Percentiles rank a stretch among this genome's conserved stretches.
phyloP scores from a whole-genome alignment of 306 rosid genomes.

The Sicyos edulis region DNA sequence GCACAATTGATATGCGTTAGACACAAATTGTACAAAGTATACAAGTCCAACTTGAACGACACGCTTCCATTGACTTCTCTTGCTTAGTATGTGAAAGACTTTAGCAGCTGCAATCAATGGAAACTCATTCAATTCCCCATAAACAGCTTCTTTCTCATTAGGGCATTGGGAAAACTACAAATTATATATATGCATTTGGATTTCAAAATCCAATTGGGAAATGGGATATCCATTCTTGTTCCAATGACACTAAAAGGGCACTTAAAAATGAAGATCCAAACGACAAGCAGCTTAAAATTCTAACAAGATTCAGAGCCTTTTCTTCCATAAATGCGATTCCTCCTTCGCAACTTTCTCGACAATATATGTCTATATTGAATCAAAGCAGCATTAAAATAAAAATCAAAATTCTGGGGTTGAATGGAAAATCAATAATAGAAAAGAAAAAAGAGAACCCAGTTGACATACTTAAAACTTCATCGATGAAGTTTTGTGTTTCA shows the following conservation, averaged over 20 bases:
- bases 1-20: too few relatives aligned
- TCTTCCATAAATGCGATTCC: conserved; percentile 77
- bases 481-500: conserved; percentile 13
- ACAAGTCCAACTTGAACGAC: conserved; percentile 56
- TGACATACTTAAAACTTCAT: conserved; percentile 15
- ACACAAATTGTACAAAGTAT: too few relatives aligned
- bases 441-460: conserved; percentile 36
- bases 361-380: conserved; percentile 47
- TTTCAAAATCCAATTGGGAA: too few relatives aligned
- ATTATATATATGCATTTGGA: too few relatives aligned
- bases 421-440: conserved; percentile 1
- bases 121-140: conserved; percentile 87
- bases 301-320: conserved; percentile 60
- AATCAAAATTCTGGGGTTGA: not conserved
- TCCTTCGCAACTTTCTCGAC: conserved; percentile 39
- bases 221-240: not conserved
- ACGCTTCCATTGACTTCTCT: conserved; percentile 62
- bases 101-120: conserved; percentile 75
- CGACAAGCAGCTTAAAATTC: conserved; percentile 44
- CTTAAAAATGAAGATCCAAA: not conserved
- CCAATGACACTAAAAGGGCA: conserved; percentile 18
- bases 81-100: conserved; percentile 65
- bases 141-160: conserved; percentile 76
- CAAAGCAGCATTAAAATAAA: not conserved
- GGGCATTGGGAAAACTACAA: conserved; percentile 44